These are phyloP conservation scores for Capillidium heterosporum DNA, from an alignment of 371 early-diverging fungal genomes.

Conservation along the genomic window DNA sequence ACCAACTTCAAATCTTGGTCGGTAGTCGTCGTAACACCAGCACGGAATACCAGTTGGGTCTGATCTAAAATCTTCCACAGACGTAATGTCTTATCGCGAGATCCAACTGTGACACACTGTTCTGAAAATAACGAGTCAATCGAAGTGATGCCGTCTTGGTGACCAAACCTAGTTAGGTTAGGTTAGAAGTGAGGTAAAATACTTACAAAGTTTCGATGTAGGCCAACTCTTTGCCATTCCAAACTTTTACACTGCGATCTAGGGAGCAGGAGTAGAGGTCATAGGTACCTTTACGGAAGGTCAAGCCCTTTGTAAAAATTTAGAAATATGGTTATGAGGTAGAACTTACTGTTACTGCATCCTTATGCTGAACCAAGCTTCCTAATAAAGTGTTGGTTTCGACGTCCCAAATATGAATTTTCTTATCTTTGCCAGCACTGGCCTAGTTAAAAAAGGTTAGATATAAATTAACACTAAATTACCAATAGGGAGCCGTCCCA, in stretches of 20 bases:
- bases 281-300: conserved; percentile 61
- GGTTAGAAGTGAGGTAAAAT: background rate
- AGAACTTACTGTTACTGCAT: conserved; percentile 46
- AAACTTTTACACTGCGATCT: conserved; percentile 89
- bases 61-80: conserved; percentile 92
- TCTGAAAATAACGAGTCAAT: conserved; percentile 69
- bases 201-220: conserved; percentile 82
- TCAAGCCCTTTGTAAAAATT: conserved; percentile 31
- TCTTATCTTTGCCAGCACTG: conserved; percentile 71
- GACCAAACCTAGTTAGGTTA: conserved; percentile 53
- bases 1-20: conserved; percentile 9
- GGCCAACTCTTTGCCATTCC: conserved; percentile 77
- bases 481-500: conserved; percentile 68
- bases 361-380: conserved; percentile 76
- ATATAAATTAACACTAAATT: conserved; percentile 8
- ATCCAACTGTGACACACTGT: conserved; percentile 82
- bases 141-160: conserved; percentile 70
- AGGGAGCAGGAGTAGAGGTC: conserved; percentile 79
- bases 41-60: conserved; percentile 81
- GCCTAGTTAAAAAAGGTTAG: conserved; percentile 13
- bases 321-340: background rate
- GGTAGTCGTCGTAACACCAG: conserved; percentile 18
- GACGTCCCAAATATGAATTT: conserved; percentile 82
- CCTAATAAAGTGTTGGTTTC: conserved; percentile 41
- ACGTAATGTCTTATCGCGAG: conserved; percentile 77